Evolutionary conservation across 345 rosid species (phyloP).

Genomic region (Ceriops tagal): DNA sequence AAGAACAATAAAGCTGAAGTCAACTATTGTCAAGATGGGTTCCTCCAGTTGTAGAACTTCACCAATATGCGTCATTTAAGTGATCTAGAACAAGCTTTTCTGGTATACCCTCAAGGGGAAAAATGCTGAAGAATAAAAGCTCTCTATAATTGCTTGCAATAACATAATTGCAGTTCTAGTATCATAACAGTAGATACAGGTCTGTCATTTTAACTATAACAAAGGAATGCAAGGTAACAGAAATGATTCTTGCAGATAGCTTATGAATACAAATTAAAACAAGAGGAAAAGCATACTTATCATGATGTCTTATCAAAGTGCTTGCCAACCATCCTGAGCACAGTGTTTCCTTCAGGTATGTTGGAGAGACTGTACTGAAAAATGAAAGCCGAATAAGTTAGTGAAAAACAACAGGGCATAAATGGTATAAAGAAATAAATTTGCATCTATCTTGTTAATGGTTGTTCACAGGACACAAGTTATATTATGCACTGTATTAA

Average conservation of each 20-base stretch:
- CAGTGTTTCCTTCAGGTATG: conserved; percentile 56
- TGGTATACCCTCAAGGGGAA: background rate
- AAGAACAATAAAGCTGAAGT: too few species aligned
- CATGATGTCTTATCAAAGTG: conserved; percentile 42
- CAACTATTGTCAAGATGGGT: background rate
- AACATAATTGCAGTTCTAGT: too few species aligned
- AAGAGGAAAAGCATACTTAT: conserved; percentile 37
- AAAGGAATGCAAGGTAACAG: background rate
- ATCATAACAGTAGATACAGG: too few species aligned
- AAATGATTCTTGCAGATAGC: background rate
- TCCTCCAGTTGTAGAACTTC: background rate
- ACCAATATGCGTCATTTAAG: background rate
- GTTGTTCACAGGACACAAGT: too few species aligned
- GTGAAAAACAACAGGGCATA: conserved; percentile 5
- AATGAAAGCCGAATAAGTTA: conserved; percentile 10
- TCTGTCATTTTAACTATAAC: background rate
- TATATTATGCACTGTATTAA: too few species aligned
- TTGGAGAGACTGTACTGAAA: conserved; percentile 59
- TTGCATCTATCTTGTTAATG: background rate
- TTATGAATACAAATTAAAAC: background rate
- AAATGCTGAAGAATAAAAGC: background rate
- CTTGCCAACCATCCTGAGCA: conserved; percentile 56
- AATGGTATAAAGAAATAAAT: background rate
- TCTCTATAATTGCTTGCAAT: background rate
- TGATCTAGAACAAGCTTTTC: too few species aligned